Evolutionary conservation across 2,329 filamentous ascomycete species (phyloP), one percentile per base, ranked within the genome.

Genomic region (Stagonosporopsis rhizophila): DNA sequence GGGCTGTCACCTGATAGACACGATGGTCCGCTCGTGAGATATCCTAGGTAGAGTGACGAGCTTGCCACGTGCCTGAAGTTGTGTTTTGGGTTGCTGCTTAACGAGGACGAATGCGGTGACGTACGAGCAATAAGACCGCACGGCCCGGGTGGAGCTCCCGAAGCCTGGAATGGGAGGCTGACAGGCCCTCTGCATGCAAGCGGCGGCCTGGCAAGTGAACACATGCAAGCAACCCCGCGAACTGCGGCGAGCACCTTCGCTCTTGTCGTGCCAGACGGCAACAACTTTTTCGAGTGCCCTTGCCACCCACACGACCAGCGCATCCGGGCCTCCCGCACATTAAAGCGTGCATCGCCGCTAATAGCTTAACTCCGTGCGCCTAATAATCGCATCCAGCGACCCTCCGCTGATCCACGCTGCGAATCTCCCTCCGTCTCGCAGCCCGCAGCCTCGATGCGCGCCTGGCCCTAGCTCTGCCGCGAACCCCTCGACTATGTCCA

Each of bases 401-500:
- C 19, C 35, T 58, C 51, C 45, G 9, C 20, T 32, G 38, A 56
- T 58, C 51, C 47, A 30, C 45, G 35, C 25, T 40, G 46, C 58
- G 45, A 27, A 45, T 37, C 48, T 59, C 53, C 25, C 41, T 44
- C 44, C 40, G 59, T 53, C 61, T 35, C 30, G 30, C 30, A 28
- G 47, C 28, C 8, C 28, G 28, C 28, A 30, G 28, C 15, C 60
- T 60, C 62, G 57, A 68, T 63, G 64, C 56, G 37, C 37, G 44
- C 37, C 45, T 45, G 37, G 28, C 57, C 46, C 48, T 69, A 68
- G 60, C 56, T 57, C 46, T 57, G 46, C 58, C 28, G 28, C 22
- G 15, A 42, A 22, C 42, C 53, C 54, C 60, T 61, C 68, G 70
- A 74, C 57, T 69, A 74, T 74, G 71, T 71, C 56, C 66, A 62